Evolutionary conservation across 2,329 filamentous ascomycete genomes (phyloP).

Genomic region (Botrytis deweyae): DNA sequence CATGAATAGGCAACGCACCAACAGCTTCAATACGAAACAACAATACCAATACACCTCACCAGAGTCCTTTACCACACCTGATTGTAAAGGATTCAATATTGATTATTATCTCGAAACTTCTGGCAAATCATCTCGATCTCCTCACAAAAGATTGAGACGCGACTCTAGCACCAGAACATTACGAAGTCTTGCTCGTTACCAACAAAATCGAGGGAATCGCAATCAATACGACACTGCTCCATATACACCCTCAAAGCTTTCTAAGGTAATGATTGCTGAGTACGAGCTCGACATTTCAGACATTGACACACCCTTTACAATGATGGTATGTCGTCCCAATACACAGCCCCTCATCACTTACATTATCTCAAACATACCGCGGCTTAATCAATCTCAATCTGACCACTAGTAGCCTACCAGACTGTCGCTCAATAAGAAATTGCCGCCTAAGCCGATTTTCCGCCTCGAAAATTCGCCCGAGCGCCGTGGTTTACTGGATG

Average conservation of each 20-base stretch:
- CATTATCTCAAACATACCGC: too few relatives aligned
- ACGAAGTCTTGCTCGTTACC: neutral
- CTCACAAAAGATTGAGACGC: neutral
- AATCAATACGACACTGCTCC: neutral
- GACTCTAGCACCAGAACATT: neutral
- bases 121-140: neutral
- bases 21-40: neutral
- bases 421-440: constrained; percentile 7
- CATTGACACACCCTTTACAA: neutral
- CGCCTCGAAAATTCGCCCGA: constrained; percentile 2
- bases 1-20: constrained; percentile 1
- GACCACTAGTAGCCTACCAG: neutral
- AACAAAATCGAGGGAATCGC: neutral
- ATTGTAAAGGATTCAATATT: neutral
- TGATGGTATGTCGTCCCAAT: constrained; percentile 7
- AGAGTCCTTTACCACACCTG: neutral
- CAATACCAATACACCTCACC: neutral
- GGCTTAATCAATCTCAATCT: neutral
- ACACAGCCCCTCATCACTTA: neutral
- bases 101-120: neutral
- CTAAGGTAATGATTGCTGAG: constrained; percentile 13
- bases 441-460: constrained; percentile 6
- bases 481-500: constrained; percentile 11
- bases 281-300: neutral
- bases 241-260: constrained; percentile 11